Base-by-base conservation (phyloP, 164 flowering plant genomes). In the Stephania cephalantha region DNA sequence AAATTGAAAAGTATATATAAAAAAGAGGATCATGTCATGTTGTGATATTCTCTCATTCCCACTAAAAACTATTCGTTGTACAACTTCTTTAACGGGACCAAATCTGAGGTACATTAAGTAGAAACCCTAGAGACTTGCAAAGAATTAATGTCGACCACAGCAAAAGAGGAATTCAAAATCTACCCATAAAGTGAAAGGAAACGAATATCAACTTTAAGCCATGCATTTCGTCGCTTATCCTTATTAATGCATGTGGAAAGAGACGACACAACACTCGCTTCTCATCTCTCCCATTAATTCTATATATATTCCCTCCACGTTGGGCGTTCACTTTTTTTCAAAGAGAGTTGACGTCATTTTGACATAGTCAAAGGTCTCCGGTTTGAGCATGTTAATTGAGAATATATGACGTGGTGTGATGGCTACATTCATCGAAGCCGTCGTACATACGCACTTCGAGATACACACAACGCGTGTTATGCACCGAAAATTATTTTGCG, bases 41-140 rank as follows among this genome's bases (percentile, higher is more conserved):
- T 86, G 83, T 86, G 88, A 91, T 89, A 48, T 48, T 10, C 15
- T 89, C 96, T 74, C 74, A 20, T 58, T 50, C 77, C 82, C 88
- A 86, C 86, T 85, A 79, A 7, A 74, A 7, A 74, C 61, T 7
- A 46, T 73, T 87, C 89, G 31, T 81, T 71, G 73, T 89, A 90
- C 91, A 87, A 86, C 85, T 85, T 86, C 89, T 90, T 88, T 88
- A 35, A 80, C 61, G 83, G 81, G 85, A 89, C 94, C 88, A 85
- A 86, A 88, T 84, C 91, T 83, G 80, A 18, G 3, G 68, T 66
- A 80, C 77, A 77, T 55, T 25, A 35, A 35, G 3, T 35, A 78
- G 68, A 70, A 77, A 75, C 81, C 80, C 79, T 55, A 69, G 55
- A 71, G 70, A 35, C 55, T 7, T 50, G 55, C 55, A 10, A 50